Percentiles rank a stretch among this genome's conserved stretches.
phyloP scores from a whole-genome alignment of 345 rosid species.

The Ailanthus altissimus region DNA sequence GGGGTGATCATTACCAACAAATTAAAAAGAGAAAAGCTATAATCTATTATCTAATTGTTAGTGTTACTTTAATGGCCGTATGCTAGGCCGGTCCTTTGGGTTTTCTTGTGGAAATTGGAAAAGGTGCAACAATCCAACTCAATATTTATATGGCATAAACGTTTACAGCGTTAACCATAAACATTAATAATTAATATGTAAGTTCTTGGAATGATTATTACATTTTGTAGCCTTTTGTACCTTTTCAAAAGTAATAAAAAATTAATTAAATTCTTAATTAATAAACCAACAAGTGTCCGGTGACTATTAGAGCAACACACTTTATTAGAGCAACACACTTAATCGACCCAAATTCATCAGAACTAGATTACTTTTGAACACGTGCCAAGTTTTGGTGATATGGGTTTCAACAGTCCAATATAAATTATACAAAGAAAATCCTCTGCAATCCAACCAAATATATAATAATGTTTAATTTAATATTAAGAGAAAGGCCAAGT shows the following conservation, averaged over 20 bases:
- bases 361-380: conserved; percentile 4
- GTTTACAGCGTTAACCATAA: neutral
- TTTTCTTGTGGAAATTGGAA: neutral
- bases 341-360: neutral
- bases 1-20: neutral
- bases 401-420: neutral
- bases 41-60: neutral
- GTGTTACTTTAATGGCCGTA: neutral
- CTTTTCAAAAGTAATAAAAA: neutral
- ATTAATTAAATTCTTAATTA: neutral
- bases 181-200: neutral
- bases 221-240: conserved; percentile 7
- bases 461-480: neutral
- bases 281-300: neutral
- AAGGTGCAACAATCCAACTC: neutral
- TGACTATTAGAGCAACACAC: neutral
- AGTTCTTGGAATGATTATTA: neutral
- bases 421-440: neutral
- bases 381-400: neutral
- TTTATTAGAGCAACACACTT: no score
- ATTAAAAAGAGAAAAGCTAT: neutral
- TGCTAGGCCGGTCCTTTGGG: neutral
- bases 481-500: conserved; percentile 7
- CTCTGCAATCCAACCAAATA: neutral
- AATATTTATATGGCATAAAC: neutral